Evolutionary conservation across 306 rosid genomes (phyloP), one percentile per base, ranked within the genome.

Genomic region (Quercus agrifolia): DNA sequence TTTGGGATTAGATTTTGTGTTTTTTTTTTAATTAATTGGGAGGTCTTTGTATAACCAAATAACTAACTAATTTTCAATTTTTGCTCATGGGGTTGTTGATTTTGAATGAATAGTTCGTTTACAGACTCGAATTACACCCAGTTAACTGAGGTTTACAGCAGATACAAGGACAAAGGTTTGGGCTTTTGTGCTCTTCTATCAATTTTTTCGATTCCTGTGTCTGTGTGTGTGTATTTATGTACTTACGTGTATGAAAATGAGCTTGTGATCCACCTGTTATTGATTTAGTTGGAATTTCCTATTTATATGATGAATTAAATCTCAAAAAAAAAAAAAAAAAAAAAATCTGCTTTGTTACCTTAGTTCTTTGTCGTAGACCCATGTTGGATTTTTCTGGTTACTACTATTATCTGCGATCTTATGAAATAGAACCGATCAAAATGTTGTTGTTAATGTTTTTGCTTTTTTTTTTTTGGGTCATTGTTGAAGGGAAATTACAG

Each of bases 51-150:
- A 78, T 68, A 10, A 12, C 13, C 5, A 12, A 13, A 79, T 61
- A 4, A 61, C 27, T 2, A 44, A 9, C 54, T 10, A 49, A 49
- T 5, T 49, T 49, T 49, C 17, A 12, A 49, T 23, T 10, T 9
- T 56, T n/a, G 19, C 0, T 27, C n/a, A 33, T 19, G 51, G 41
- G 51, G 38, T 33, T 21, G n/a, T 10, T 69, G 64, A 14, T 5
- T 4, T 59, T 57, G 30, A 30, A 21, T 69, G 35, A 75, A 74
- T 91, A 95, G 97, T 83, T 91, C 80, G 31, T 90, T 93, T 67
- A 90, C 98, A 0, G 94, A 93, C 61, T 44, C 88, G 6, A 95
- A 95, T 87, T 95, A 95, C 80, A 84, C 92, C 10, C 98, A 95
- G 77, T 76, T 95, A 86, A 85, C 98, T 81, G 89, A 93, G 84